Evolutionary conservation across 345 rosid species (phyloP).

Genomic region (Lenwebbia sp.): DNA sequence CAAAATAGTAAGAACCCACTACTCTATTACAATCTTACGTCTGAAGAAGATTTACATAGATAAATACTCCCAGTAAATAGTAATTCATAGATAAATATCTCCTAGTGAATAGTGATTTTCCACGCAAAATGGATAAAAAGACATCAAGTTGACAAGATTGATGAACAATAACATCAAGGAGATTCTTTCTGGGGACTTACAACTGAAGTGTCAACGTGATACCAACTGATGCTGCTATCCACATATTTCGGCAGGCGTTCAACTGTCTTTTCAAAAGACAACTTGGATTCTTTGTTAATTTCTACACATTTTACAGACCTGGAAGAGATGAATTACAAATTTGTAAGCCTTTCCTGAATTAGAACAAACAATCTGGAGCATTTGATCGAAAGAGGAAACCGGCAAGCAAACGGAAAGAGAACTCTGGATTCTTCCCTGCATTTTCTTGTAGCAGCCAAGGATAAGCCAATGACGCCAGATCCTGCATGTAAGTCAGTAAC

Average conservation of each 20-base stretch:
- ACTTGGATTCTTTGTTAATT: conserved; percentile 82
- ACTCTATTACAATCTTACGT: too few species aligned
- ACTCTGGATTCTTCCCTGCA: conserved; percentile 55
- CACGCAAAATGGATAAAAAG: too few species aligned
- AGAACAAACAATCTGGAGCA: background rate
- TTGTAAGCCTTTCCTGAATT: background rate
- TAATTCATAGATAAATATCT: too few species aligned
- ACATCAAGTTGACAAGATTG: too few species aligned
- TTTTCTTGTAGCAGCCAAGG: conserved; percentile 73
- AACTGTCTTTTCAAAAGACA: conserved; percentile 82
- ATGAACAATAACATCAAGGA: too few species aligned
- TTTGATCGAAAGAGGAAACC: background rate
- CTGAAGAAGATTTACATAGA: too few species aligned
- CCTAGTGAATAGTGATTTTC: too few species aligned
- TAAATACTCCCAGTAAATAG: too few species aligned
- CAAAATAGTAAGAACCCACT: too few species aligned
- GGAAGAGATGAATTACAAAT: conserved; percentile 11
- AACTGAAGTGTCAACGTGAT: conserved; percentile 72
- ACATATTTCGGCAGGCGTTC: conserved; percentile 63
- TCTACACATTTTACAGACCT: conserved; percentile 89
- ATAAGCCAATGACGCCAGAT: conserved; percentile 91
- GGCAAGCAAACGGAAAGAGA: background rate
- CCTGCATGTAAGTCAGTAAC: conserved; percentile 94
- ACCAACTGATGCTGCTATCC: conserved; percentile 80
- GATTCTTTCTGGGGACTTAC: too few species aligned